These are phyloP conservation scores for Litsea cubeba DNA, from an alignment of 164 flowering plant species.

Conservation along the genomic window DNA sequence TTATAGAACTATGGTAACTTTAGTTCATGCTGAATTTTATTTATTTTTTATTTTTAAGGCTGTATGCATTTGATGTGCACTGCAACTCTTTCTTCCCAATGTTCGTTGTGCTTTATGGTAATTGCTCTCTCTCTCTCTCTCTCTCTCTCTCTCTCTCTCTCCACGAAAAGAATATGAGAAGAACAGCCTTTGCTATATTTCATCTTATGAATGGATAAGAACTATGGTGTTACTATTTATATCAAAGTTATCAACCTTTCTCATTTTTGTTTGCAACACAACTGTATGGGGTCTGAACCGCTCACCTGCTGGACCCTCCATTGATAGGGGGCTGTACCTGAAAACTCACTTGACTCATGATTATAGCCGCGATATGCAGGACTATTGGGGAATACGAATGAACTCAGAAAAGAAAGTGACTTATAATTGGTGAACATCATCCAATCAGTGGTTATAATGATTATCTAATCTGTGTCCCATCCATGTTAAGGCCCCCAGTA, in stretches of 20 bases:
- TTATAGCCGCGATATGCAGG: not conserved
- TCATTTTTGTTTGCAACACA: not conserved
- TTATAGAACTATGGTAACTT: no score
- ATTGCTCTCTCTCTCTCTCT: slow-evolving; percentile 12
- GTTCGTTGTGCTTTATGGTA: slow-evolving; percentile 95
- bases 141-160: not conserved
- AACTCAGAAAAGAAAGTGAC: not conserved
- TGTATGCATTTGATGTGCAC: slow-evolving; percentile 99
- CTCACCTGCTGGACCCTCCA: not conserved
- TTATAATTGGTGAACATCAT: not conserved
- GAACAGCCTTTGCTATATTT: no score
- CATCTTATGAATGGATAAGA: not conserved
- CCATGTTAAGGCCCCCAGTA: not conserved
- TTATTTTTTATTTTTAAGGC: slow-evolving; percentile 47
- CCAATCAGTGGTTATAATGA: not conserved
- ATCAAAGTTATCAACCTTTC: not conserved
- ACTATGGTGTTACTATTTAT: no score
- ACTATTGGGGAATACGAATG: not conserved
- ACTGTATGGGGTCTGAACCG: not conserved
- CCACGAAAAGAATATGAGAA: no score
- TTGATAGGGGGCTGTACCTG: not conserved
- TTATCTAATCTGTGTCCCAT: not conserved
- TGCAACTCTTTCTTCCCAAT: slow-evolving; percentile 99
- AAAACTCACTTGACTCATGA: not conserved
- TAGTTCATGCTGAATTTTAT: slow-evolving; percentile 12